Base-by-base conservation (phyloP, 805 yeast species). In the Groenewaldozyma salmanticensis region DNA sequence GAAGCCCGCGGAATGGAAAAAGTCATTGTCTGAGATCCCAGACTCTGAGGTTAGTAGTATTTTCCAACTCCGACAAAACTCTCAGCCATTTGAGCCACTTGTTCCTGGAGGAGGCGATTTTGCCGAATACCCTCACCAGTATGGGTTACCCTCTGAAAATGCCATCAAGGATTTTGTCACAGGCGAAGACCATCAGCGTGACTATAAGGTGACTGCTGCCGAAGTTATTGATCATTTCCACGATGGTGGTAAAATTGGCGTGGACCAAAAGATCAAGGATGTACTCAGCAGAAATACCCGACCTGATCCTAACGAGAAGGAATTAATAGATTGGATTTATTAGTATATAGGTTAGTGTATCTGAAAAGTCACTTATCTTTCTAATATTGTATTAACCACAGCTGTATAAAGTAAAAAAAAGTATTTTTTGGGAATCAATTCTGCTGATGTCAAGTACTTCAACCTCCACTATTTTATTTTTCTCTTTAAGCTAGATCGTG, bases 141-240 rank as follows among this genome's bases (percentile, higher is more conserved):
- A 76, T 71, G 95, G 94, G 22, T 69, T 92, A 50, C 97, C 97
- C 39, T 67, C 75, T 9, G 85, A 82, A 60, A 47, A 58, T 29
- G 81, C 77, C 45, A 69, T 90, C 43, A 72, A 71, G 52, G 65
- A 67, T 38, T 84, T 72, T 59, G 75, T 88, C 42, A 74, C 75
- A 22, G 94, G 94, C 16, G 70, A 71, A 42, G 84, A 77, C 57
- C 77, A 76, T 19, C 62, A 76, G n/a, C 71, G 83, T 53, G 70
- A 79, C 33, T 78, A 71, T 58, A 77, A 81, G 57, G 81, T 79
- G 15, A 77, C 90, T 2, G 77, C 74, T 45, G 60, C 64, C 36
- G 94, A 83, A 50, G 81, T 83, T 4, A 46, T 79, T 47, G 71
- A 73, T 44, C 76, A 78, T 58, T 88, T 90, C 59, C 54, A 54